These are phyloP conservation scores for Suillus fuscotomentosus DNA, from an alignment of 768 basidiomycete species.

Conservation along the genomic window DNA sequence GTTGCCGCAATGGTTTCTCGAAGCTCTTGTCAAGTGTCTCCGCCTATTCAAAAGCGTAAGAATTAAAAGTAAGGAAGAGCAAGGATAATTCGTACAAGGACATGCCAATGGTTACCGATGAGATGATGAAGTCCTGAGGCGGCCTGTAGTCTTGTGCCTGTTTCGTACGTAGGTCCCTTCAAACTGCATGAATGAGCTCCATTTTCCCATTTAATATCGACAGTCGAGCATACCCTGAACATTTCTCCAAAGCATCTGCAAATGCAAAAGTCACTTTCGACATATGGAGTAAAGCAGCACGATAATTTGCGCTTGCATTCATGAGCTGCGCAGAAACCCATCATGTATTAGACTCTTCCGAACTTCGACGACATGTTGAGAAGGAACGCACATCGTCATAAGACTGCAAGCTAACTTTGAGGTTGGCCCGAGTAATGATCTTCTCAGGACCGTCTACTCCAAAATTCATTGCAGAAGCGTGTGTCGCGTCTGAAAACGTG, in stretches of 20 bases:
- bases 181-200: conserved; percentile 41
- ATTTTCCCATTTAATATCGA: background rate
- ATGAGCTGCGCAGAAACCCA: conserved; percentile 54
- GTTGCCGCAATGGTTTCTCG: conserved; percentile 85
- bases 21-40: conserved; percentile 86
- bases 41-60: conserved; percentile 45
- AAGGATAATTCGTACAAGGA: conserved; percentile 57
- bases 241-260: conserved; percentile 83
- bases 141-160: conserved; percentile 80
- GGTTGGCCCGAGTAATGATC: conserved; percentile 77
- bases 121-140: conserved; percentile 89
- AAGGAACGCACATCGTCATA: conserved; percentile 70
- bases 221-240: conserved; percentile 61
- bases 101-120: conserved; percentile 90
- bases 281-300: conserved; percentile 76
- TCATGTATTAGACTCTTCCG: conserved; percentile 16
- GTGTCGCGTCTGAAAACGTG: conserved; percentile 79
- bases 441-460: conserved; percentile 73
- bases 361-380: background rate
- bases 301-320: conserved; percentile 74
- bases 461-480: conserved; percentile 76
- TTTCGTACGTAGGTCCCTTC: conserved; percentile 78
- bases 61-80: conserved; percentile 6
- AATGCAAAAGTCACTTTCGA: conserved; percentile 82
- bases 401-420: conserved; percentile 74